Percentiles rank a stretch among this genome's conserved stretches.
phyloP scores from a whole-genome alignment of 2,329 filamentous ascomycete genomes.

The Microdochium trichocladiopsis region DNA sequence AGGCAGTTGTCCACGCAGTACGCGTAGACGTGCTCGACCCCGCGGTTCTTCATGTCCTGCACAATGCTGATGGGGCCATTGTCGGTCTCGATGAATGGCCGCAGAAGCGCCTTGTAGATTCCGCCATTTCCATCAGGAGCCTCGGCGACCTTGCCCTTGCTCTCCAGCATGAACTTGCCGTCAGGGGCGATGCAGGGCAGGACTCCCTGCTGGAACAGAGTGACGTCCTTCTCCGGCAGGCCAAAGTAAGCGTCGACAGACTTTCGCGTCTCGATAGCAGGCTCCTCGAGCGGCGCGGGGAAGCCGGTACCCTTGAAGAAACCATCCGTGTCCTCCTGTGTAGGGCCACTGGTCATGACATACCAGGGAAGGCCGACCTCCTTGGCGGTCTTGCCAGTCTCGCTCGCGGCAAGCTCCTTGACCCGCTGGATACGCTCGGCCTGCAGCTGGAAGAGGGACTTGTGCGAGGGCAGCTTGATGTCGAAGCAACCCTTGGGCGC shows the following conservation, averaged over 20 bases:
- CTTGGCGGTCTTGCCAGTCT: constrained; percentile 46
- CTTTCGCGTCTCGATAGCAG: constrained; percentile 54
- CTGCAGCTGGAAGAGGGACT: constrained; percentile 96
- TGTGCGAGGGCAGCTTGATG: constrained; percentile 86
- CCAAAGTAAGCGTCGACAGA: constrained; percentile 64
- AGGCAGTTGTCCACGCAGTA: constrained; percentile 99
- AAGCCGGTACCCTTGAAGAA: constrained; percentile 57
- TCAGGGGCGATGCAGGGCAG: constrained; percentile 96
- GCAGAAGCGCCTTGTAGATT: constrained; percentile 80
- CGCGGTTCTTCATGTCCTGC: constrained; percentile 80
- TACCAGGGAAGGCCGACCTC: constrained; percentile 84
- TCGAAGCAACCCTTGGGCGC: constrained; percentile 97
- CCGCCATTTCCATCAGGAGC: constrained; percentile 97
- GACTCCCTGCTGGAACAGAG: constrained; percentile 95
- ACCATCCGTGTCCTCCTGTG: constrained; percentile 80
- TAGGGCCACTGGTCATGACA: constrained; percentile 98
- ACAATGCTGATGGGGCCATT: constrained; percentile 62
- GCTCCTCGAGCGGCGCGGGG: constrained; percentile 20
- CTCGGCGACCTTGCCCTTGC: constrained; percentile 84
- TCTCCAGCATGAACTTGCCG: constrained; percentile 91
- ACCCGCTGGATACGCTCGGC: constrained; percentile 87
- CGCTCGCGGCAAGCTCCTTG: constrained; percentile 69
- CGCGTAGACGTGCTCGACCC: constrained; percentile 89
- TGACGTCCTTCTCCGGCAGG: constrained; percentile 73
- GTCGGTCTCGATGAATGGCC: constrained; percentile 12